phyloP scores from a whole-genome alignment of 164 flowering plant species.

The Magnolia changhungtana region DNA sequence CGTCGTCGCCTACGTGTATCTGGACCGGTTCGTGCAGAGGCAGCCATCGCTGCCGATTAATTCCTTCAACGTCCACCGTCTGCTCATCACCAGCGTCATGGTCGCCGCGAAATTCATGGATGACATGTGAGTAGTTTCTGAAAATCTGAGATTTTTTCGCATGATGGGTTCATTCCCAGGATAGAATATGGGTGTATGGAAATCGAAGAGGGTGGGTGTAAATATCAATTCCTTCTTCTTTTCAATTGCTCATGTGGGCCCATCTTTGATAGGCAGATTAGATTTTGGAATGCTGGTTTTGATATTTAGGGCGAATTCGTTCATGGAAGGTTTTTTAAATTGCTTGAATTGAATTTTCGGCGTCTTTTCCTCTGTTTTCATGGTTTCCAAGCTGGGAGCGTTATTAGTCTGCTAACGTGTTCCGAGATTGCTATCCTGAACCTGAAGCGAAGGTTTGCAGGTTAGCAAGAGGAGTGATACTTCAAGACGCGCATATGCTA shows the following conservation, averaged over 20 bases:
- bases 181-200: too few species aligned
- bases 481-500: neutral
- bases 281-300: neutral
- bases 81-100: constrained; percentile 49
- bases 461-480: neutral
- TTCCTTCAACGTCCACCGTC: constrained; percentile 51
- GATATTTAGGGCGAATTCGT: neutral
- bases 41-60: constrained; percentile 43
- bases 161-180: too few species aligned
- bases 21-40: constrained; percentile 42
- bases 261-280: neutral
- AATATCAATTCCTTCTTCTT: neutral
- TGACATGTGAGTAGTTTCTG: constrained; percentile 36
- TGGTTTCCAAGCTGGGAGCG: neutral
- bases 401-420: neutral
- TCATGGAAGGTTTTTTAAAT: neutral
- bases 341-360: neutral
- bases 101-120: constrained; percentile 56
- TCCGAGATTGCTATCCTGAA: neutral
- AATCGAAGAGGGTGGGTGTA: too few species aligned
- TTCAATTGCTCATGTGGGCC: too few species aligned
- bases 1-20: constrained; percentile 56
- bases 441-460: neutral
- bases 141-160: too few species aligned
- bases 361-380: neutral